Conservation (phyloP, 2,329 filamentous ascomycete genomes). For the Aureobasidium leucospermi region DNA sequence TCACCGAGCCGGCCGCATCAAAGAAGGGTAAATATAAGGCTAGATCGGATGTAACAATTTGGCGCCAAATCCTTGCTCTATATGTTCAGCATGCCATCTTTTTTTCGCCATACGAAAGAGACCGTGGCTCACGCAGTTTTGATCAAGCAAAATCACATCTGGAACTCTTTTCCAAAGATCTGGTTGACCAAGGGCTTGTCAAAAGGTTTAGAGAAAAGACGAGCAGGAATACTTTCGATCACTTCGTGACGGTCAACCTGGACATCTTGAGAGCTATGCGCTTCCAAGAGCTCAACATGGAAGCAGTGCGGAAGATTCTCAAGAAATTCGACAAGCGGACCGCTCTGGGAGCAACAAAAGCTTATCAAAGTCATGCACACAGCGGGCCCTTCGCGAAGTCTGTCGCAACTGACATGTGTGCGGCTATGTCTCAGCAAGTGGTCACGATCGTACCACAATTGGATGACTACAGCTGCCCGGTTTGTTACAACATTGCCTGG, state of each 20-base stretch:
- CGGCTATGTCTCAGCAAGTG: slow-evolving; percentile 64
- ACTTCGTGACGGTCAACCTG: slow-evolving; percentile 66
- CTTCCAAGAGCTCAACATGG: slow-evolving; percentile 77
- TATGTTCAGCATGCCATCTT: slow-evolving; percentile 77
- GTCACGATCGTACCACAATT: slow-evolving; percentile 69
- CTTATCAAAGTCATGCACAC: slow-evolving; percentile 35
- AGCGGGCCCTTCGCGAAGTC: slow-evolving; percentile 57
- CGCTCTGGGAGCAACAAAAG: slow-evolving; percentile 58
- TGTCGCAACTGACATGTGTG: slow-evolving; percentile 68
- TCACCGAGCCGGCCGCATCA: slow-evolving; percentile 54
- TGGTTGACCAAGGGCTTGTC: slow-evolving; percentile 53
- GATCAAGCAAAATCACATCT: slow-evolving; percentile 60
- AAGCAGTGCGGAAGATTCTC: slow-evolving; percentile 72
- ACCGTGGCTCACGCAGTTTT: slow-evolving; percentile 61
- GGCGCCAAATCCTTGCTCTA: slow-evolving; percentile 74
- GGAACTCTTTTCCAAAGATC: slow-evolving; percentile 63
- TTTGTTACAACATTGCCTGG: slow-evolving; percentile 74
- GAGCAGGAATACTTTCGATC: slow-evolving; percentile 56
- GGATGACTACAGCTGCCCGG: slow-evolving; percentile 77
- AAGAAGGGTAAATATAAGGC: slow-evolving; percentile 36
- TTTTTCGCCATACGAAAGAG: slow-evolving; percentile 67
- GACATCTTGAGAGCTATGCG: slow-evolving; percentile 71
- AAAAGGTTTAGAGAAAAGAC: slow-evolving; percentile 58
- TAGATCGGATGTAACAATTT: slow-evolving; percentile 59
- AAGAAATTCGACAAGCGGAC: slow-evolving; percentile 93